phyloP scores from a whole-genome alignment of 192 early-diverging fungal genomes.

The Coemansia sp. region DNA sequence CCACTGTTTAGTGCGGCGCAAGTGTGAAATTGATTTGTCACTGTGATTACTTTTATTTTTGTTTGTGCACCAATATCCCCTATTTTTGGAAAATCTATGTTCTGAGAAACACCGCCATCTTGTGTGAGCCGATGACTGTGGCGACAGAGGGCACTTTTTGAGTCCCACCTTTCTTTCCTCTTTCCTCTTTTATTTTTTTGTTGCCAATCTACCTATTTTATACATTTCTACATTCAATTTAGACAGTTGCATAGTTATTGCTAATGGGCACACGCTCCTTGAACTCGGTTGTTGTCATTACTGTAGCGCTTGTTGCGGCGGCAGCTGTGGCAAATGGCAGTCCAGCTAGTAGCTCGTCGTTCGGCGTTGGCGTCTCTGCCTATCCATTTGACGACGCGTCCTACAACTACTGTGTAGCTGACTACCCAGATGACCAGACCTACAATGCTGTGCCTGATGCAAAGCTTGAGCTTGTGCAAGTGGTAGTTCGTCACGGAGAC shows the following conservation, averaged over 20 bases:
- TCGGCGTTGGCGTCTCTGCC: constrained; percentile 6
- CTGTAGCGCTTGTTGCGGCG: constrained; percentile 15
- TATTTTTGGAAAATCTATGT: not conserved
- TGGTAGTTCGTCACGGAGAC: constrained; percentile 66
- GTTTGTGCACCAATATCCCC: not conserved
- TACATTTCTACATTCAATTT: not conserved
- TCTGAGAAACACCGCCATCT: not conserved
- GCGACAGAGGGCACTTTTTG: not conserved
- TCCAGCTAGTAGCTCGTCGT: constrained; percentile 14
- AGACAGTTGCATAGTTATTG: not conserved
- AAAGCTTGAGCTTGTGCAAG: constrained; percentile 59
- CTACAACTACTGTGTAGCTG: constrained; percentile 50
- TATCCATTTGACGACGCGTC: constrained; percentile 26
- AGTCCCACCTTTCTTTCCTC: not conserved
- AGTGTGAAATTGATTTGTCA: too few species aligned
- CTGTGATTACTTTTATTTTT: not conserved
- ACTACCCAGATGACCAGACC: constrained; percentile 27
- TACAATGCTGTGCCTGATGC: constrained; percentile 44
- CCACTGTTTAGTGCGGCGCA: too few species aligned
- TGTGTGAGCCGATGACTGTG: not conserved
- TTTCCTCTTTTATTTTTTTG: not conserved
- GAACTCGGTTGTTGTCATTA: constrained; percentile 4
- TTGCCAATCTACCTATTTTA: not conserved
- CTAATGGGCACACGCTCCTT: constrained; percentile 3
- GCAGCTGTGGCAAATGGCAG: constrained; percentile 16